A percentile compares a stretch with the other conserved stretches of the same genome.
Evolutionary conservation across 1,284 basidiomycete genomes (phyloP).

Genomic region (Fistulinella cinereoalba): DNA sequence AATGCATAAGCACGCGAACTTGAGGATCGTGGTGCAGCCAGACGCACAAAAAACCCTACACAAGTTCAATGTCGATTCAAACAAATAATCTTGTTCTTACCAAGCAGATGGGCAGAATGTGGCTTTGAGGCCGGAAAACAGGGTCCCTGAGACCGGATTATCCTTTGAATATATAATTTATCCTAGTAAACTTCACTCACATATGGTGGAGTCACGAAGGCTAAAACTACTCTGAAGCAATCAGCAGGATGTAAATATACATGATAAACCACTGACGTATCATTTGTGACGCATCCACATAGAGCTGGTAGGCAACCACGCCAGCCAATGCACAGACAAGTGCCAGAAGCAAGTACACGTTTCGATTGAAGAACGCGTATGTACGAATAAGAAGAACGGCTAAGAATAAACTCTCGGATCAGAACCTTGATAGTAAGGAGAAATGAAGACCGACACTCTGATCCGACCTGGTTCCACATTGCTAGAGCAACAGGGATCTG

Average conservation of each 20-base stretch:
- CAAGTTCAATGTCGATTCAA: slow-evolving; percentile 11
- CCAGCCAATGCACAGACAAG: slow-evolving; percentile 63
- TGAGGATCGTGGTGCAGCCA: neutral
- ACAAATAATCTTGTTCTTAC: slow-evolving; percentile 37
- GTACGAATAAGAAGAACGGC: slow-evolving; percentile 76
- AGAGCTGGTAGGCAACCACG: slow-evolving; percentile 74
- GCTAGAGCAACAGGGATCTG: slow-evolving; percentile 74
- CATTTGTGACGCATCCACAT: slow-evolving; percentile 74
- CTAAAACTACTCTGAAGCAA: slow-evolving; percentile 49
- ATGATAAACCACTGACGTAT: slow-evolving; percentile 45
- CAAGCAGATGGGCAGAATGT: slow-evolving; percentile 73
- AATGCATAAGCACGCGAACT: slow-evolving; percentile 6
- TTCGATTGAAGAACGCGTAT: slow-evolving; percentile 80
- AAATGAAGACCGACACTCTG: slow-evolving; percentile 53
- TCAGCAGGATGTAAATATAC: slow-evolving; percentile 1
- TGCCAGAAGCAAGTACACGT: slow-evolving; percentile 57
- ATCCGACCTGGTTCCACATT: slow-evolving; percentile 82
- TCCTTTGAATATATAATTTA: neutral
- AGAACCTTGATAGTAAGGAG: neutral
- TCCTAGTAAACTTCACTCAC: slow-evolving; percentile 36
- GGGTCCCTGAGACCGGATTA: slow-evolving; percentile 47
- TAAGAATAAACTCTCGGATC: slow-evolving; percentile 32
- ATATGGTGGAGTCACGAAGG: slow-evolving; percentile 61
- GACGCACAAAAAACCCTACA: slow-evolving; percentile 67
- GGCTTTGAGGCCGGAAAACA: slow-evolving; percentile 76